Evolutionary conservation across 805 yeast genomes (phyloP).

Genomic region (Saccharomycopsis javanensis): DNA sequence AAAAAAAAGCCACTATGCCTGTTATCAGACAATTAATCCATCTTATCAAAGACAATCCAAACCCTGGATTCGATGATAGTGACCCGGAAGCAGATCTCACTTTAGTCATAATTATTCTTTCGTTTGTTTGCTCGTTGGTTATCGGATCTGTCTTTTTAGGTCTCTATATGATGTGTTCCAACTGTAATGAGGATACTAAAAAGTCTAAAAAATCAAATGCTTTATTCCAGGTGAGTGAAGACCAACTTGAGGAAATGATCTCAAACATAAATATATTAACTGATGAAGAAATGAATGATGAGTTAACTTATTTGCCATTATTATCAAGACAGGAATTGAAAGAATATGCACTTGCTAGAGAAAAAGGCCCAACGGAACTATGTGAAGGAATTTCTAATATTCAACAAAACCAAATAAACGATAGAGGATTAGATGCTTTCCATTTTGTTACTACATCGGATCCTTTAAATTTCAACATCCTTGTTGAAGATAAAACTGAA

Average conservation of each 20-base stretch:
- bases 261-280: background rate
- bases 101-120: background rate
- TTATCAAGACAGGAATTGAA: background rate
- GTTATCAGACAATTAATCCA: background rate
- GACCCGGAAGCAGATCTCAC: background rate
- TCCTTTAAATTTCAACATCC: conserved; percentile 5
- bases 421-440: conserved; percentile 19
- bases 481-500: conserved; percentile 19
- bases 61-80: background rate
- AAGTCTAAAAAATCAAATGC: background rate
- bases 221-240: background rate
- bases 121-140: background rate
- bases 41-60: background rate
- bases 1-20: background rate
- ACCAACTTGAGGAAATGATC: background rate
- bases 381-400: conserved; percentile 7
- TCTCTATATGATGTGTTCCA: background rate
- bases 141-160: background rate
- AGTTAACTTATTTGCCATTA: background rate
- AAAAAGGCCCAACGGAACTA: conserved; percentile 2
- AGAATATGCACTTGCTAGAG: background rate
- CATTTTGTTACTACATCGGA: conserved; percentile 8
- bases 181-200: background rate
- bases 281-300: background rate
- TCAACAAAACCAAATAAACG: conserved; percentile 17